Evolutionary conservation across 306 rosid species (phyloP).

Genomic region (Castanea sativa): DNA sequence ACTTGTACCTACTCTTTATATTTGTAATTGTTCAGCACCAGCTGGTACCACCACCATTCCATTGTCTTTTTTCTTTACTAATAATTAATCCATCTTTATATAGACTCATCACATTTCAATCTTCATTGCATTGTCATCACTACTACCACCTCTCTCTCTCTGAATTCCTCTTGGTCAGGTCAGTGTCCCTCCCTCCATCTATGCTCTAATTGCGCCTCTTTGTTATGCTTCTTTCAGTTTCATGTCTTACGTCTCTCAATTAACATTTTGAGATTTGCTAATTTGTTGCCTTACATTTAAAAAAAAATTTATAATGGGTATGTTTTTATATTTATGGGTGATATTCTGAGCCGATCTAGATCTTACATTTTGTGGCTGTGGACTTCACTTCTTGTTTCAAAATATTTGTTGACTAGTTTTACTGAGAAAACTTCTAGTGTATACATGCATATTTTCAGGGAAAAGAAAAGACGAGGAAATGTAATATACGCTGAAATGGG

Average conservation of each 20-base stretch:
- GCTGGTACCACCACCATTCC: slow-evolving; percentile 33
- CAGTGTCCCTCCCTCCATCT: slow-evolving; percentile 22
- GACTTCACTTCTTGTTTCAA: slow-evolving; percentile 25
- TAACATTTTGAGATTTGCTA: background rate
- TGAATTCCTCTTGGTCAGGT: slow-evolving; percentile 66
- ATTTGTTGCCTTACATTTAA: background rate
- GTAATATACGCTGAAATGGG: background rate
- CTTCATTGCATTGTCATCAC: slow-evolving; percentile 34
- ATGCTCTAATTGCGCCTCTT: background rate
- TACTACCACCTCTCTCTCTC: slow-evolving; percentile 34
- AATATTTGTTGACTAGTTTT: slow-evolving; percentile 29
- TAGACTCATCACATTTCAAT: slow-evolving; percentile 35
- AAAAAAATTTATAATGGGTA: background rate
- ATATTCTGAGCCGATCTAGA: slow-evolving; percentile 44
- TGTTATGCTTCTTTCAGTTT: background rate
- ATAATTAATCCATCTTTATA: slow-evolving; percentile 43
- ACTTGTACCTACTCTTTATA: slow-evolving; percentile 6
- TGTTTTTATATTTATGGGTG: slow-evolving; percentile 13
- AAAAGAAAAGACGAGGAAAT: background rate
- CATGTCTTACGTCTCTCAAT: background rate
- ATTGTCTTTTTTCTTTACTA: slow-evolving; percentile 21
- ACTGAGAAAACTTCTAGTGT: slow-evolving; percentile 7
- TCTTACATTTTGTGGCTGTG: slow-evolving; percentile 40
- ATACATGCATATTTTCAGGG: background rate
- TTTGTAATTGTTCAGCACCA: slow-evolving; percentile 25